Conservation (phyloP, 2,329 filamentous ascomycete genomes). For the Aureobasidium musti region DNA sequence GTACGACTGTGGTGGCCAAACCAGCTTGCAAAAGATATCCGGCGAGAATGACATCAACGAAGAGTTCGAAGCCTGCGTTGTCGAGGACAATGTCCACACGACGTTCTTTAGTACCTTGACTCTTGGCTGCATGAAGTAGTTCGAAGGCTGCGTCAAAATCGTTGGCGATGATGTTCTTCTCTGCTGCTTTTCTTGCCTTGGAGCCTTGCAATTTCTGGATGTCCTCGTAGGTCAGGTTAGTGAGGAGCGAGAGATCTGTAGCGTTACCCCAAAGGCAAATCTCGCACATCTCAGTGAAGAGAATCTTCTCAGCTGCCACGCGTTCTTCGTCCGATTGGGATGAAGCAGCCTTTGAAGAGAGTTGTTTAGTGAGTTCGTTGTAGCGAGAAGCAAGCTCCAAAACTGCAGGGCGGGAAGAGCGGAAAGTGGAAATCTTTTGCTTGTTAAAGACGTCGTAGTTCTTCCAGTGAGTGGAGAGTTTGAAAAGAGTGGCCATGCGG, state of each 20-base stretch:
- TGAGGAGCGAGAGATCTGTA: constrained; percentile 88
- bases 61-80: constrained; percentile 96
- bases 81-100: constrained; percentile 93
- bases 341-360: constrained; percentile 56
- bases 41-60: constrained; percentile 88
- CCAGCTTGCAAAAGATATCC: constrained; percentile 84
- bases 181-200: constrained; percentile 78
- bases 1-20: constrained; percentile 80
- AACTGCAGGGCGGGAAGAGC: constrained; percentile 83
- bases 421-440: constrained; percentile 90
- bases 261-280: constrained; percentile 98
- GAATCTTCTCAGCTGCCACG: constrained; percentile 69
- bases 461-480: constrained; percentile 78
- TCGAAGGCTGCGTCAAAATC: constrained; percentile 74
- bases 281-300: constrained; percentile 93
- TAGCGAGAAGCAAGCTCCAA: constrained; percentile 80
- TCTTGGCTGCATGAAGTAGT: constrained; percentile 65
- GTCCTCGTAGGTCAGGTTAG: constrained; percentile 88
- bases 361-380: constrained; percentile 68
- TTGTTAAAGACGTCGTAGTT: constrained; percentile 84
- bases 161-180: constrained; percentile 91
- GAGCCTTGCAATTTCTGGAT: constrained; percentile 95
- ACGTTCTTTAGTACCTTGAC: constrained; percentile 63
- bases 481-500: constrained; percentile 78
- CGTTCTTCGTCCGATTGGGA: constrained; percentile 54